Evolutionary conservation across 495 filamentous ascomycete species (phyloP).

Genomic region (Bombardia bombarda): DNA sequence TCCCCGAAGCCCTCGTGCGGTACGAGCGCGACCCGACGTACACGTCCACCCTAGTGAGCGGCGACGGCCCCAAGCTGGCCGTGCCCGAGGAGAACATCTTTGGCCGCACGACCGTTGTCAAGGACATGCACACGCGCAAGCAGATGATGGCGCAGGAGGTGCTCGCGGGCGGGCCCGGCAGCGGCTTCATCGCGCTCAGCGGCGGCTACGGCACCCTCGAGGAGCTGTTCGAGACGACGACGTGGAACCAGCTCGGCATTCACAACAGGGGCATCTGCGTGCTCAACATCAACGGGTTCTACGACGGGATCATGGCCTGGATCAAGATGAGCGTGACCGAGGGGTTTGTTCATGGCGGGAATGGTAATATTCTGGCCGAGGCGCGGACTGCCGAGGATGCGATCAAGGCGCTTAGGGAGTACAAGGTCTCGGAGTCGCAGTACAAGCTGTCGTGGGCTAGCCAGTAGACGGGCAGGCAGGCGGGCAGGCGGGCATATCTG

Average conservation of each 20-base stretch:
- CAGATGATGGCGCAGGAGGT: constrained; percentile 84
- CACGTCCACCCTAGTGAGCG: constrained; percentile 26
- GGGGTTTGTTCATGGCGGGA: constrained; percentile 65
- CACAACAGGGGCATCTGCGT: constrained; percentile 74
- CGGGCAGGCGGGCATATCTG: neutral
- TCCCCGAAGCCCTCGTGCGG: constrained; percentile 76
- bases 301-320: constrained; percentile 79
- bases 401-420: constrained; percentile 59
- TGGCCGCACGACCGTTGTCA: constrained; percentile 78
- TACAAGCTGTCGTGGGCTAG: constrained; percentile 77
- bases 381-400: constrained; percentile 65
- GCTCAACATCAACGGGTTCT: constrained; percentile 84
- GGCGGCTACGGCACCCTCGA: constrained; percentile 95
- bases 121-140: constrained; percentile 94
- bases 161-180: constrained; percentile 67
- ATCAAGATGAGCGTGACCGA: constrained; percentile 65
- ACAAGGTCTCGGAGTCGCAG: constrained; percentile 63
- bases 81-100: constrained; percentile 62
- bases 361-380: constrained; percentile 68
- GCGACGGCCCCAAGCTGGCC: constrained; percentile 11
- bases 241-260: constrained; percentile 97
- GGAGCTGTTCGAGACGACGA: constrained; percentile 92
- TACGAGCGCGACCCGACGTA: constrained; percentile 58
- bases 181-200: constrained; percentile 81
- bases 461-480: constrained; percentile 32